Conservation (phyloP, 306 rosid species). For the Quillaja saponaria region DNA sequence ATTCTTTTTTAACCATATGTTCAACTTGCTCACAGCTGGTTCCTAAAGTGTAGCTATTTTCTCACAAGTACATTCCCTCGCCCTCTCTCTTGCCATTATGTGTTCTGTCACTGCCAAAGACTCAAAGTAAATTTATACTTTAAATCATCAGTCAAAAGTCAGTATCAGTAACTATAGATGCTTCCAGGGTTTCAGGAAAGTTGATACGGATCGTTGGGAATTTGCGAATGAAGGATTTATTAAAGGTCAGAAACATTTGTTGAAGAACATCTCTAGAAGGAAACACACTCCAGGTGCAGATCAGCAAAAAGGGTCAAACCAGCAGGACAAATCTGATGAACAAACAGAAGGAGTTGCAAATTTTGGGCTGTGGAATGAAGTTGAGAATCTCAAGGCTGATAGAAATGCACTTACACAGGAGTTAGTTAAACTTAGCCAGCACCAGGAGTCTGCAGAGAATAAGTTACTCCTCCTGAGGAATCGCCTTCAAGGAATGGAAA, state of each 20-base stretch:
- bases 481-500: slow-evolving; percentile 84
- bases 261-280: slow-evolving; percentile 74
- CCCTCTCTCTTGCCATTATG: background rate
- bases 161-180: slow-evolving; percentile 22
- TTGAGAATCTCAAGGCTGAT: slow-evolving; percentile 78
- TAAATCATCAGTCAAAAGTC: background rate
- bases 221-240: slow-evolving; percentile 78
- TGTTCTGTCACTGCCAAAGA: too few species aligned
- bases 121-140: too few species aligned
- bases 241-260: slow-evolving; percentile 69
- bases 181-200: slow-evolving; percentile 90
- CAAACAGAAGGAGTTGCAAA: slow-evolving; percentile 34
- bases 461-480: slow-evolving; percentile 63
- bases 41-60: background rate
- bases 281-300: slow-evolving; percentile 60
- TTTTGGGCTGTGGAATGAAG: slow-evolving; percentile 63
- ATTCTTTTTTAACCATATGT: background rate
- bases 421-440: slow-evolving; percentile 76
- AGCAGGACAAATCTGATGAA: slow-evolving; percentile 44
- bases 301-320: slow-evolving; percentile 46
- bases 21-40: too few species aligned
- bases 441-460: slow-evolving; percentile 69
- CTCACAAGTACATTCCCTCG: too few species aligned
- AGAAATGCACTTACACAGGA: slow-evolving; percentile 72
- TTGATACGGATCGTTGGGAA: slow-evolving; percentile 82